Evolutionary conservation across 2,329 filamentous ascomycete genomes (phyloP), one percentile per base, ranked within the genome.

Genomic region (Trichoderma cornu-damae): DNA sequence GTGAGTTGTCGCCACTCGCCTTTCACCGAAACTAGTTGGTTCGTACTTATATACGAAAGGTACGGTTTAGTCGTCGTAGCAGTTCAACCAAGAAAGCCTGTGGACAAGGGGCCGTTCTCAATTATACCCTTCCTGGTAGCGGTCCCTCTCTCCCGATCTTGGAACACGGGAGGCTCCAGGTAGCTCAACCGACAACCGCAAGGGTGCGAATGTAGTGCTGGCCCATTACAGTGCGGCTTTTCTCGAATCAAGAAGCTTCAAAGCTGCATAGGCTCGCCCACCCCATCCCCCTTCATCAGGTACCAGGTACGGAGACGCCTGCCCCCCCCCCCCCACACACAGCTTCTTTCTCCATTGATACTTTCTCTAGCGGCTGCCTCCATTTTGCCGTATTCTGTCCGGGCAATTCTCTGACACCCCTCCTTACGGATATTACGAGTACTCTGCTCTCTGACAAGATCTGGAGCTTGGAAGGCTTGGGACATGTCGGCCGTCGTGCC

Each of bases 271-370:
- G 40, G 46, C 44, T 51, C 54, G 37, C 46, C 54, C 60, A 56
- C 58, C 58, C 43, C 58, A 48, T 59, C 58, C 58, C 56, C 59
- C 50, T 58, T 60, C 60, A 58, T 60, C 48, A 58, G 52, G 60
- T 59, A 60, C 58, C 60, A 55, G 54, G 55, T 60, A 54, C 57
- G 57, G 57, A 52, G 50, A 34, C 55, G 24, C 47, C 50, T 54
- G 58, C 60, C 58, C n/a, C n/a, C n/a, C n/a, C n/a, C n/a, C n/a
- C n/a, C n/a, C n/a, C n/a, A n/a, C n/a, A n/a, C 58, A 60, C 53
- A 61, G 50, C 53, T 40, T 42, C 37, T 50, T n/a, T 40, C 50
- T 56, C 57, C 40, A 57, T 59, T 49, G 44, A 56, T 38, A 48
- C 53, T 40, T 48, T 52, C 20, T 34, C 49, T 48, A 37, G 46